Evolutionary conservation across 2,329 filamentous ascomycete genomes (phyloP).

Genomic region (Penicillium sp.): DNA sequence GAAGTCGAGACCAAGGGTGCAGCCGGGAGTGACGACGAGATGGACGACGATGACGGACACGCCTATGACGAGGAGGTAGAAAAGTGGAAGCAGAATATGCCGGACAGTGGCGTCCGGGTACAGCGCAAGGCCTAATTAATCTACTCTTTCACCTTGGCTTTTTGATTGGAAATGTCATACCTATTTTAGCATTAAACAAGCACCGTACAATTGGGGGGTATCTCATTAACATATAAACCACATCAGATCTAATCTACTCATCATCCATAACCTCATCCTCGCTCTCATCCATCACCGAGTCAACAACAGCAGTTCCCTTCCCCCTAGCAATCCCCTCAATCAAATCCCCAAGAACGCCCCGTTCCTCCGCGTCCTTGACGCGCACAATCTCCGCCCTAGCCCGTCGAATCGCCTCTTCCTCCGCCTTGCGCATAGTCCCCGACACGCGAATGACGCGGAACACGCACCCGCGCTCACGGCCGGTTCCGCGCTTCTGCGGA

Average conservation of each 20-base stretch:
- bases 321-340: slow-evolving; percentile 29
- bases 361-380: slow-evolving; percentile 57
- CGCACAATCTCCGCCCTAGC: slow-evolving; percentile 71
- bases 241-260: neutral
- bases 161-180: neutral
- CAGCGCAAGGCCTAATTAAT: slow-evolving; percentile 55
- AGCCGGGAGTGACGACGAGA: slow-evolving; percentile 32
- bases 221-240: slow-evolving; percentile 11
- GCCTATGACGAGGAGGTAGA: slow-evolving; percentile 26
- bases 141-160: neutral
- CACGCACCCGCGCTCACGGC: slow-evolving; percentile 59
- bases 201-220: slow-evolving; percentile 13
- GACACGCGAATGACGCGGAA: slow-evolving; percentile 84
- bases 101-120: slow-evolving; percentile 70
- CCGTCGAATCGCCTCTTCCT: slow-evolving; percentile 82
- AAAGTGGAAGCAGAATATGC: slow-evolving; percentile 41
- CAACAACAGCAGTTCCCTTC: slow-evolving; percentile 37
- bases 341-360: slow-evolving; percentile 44
- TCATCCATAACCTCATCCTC: slow-evolving; percentile 48
- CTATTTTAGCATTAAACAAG: slow-evolving; percentile 7
- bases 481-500: slow-evolving; percentile 19
- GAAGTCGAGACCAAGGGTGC: slow-evolving; percentile 24
- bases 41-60: slow-evolving; percentile 31
- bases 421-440: slow-evolving; percentile 88
- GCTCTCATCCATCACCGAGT: slow-evolving; percentile 50